Evolutionary conservation across 2,329 filamentous ascomycete genomes (phyloP).

Genomic region (Aspergillus glaucus): DNA sequence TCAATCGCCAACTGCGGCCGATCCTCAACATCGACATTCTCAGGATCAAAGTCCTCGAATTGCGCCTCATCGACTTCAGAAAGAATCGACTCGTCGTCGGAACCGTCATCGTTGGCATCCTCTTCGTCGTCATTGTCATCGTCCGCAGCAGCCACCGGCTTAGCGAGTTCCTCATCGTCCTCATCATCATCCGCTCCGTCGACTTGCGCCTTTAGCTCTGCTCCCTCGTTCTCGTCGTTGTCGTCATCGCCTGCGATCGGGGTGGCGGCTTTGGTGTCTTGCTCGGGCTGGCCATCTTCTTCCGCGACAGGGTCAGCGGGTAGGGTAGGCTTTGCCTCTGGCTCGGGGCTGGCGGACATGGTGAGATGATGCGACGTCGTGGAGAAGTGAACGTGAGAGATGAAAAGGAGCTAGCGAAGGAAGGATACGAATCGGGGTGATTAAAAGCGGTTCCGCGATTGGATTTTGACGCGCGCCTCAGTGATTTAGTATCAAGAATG

Average conservation of each 20-base stretch:
- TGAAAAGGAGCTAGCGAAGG: conserved; percentile 4
- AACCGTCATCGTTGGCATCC: conserved; percentile 34
- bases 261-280: conserved; percentile 20
- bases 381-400: neutral
- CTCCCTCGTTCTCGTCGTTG: conserved; percentile 5
- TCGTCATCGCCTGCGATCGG: conserved; percentile 19
- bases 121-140: conserved; percentile 13
- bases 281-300: conserved; percentile 14
- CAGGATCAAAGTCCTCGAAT: conserved; percentile 59
- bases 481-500: no score
- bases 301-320: conserved; percentile 12
- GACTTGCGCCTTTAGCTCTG: conserved; percentile 7
- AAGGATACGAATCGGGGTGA: conserved; percentile 5
- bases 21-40: conserved; percentile 55
- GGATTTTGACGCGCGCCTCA: no score
- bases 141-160: conserved; percentile 16
- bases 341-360: conserved; percentile 37
- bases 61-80: conserved; percentile 61
- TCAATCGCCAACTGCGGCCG: conserved; percentile 54
- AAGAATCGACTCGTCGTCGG: conserved; percentile 56
- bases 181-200: conserved; percentile 13
- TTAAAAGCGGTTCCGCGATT: conserved; percentile 1
- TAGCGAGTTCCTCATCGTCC: conserved; percentile 9
- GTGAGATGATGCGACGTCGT: conserved; percentile 2
- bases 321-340: conserved; percentile 12